Percentiles rank a stretch among this genome's conserved stretches.
These are phyloP conservation scores for Eutypella sp. DNA, from an alignment of 2,329 filamentous ascomycete species.

Conservation along the genomic window DNA sequence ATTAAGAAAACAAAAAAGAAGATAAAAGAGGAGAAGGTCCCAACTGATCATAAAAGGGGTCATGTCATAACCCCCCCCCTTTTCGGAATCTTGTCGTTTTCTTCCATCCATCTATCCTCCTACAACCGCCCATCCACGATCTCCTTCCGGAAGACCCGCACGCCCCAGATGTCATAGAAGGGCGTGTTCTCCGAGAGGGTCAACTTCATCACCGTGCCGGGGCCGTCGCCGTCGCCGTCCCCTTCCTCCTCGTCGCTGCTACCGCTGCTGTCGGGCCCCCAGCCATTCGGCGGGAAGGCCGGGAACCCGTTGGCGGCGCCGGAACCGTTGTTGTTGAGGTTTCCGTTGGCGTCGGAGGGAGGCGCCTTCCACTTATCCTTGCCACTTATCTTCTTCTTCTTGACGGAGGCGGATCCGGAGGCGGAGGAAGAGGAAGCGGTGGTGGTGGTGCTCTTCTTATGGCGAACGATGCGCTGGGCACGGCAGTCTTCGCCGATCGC, in stretches of 20 bases:
- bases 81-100: neutral
- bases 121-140: slow-evolving; percentile 40
- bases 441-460: too few species aligned
- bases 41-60: too few species aligned
- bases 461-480: slow-evolving; percentile 45
- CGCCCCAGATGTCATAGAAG: slow-evolving; percentile 41
- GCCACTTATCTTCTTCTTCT: slow-evolving; percentile 23
- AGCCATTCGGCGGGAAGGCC: slow-evolving; percentile 19
- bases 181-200: slow-evolving; percentile 34
- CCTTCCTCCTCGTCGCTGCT: slow-evolving; percentile 30
- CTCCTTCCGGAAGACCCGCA: slow-evolving; percentile 57
- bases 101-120: slow-evolving; percentile 3
- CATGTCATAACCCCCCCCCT: too few species aligned
- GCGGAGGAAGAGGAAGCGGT: too few species aligned
- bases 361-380: slow-evolving; percentile 33
- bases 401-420: slow-evolving; percentile 25
- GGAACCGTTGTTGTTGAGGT: slow-evolving; percentile 3
- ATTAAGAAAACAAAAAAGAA: too few species aligned
- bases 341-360: neutral
- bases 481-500: slow-evolving; percentile 46
- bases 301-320: slow-evolving; percentile 20
- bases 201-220: slow-evolving; percentile 27
- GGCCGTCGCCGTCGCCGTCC: too few species aligned
- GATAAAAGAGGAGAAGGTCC: too few species aligned
- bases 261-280: slow-evolving; percentile 28